Evolutionary conservation across 148 eudicot species (phyloP).

Genomic region (Chenopodium suecicum): DNA sequence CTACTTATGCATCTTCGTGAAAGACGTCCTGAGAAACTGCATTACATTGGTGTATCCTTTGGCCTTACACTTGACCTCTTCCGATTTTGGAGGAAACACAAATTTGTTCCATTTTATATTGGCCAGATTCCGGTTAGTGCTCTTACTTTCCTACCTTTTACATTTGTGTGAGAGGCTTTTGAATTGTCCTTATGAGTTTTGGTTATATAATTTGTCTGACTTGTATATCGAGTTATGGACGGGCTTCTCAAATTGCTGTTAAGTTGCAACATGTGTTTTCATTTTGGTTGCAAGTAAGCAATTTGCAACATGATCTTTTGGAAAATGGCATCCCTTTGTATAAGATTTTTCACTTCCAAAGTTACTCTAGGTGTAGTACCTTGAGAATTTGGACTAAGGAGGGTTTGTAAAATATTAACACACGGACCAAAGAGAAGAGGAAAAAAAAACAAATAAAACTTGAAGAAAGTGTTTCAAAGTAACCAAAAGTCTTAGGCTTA

Average conservation of each 20-base stretch:
- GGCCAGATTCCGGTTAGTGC: slow-evolving; percentile 72
- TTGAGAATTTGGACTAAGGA: not conserved
- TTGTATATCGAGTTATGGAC: not conserved
- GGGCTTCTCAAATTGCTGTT: not conserved
- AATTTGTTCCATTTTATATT: slow-evolving; percentile 92
- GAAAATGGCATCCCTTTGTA: not conserved
- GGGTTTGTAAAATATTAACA: not conserved
- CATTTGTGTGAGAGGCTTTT: slow-evolving; percentile 16
- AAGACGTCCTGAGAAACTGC: slow-evolving; percentile 85
- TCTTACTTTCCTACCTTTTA: slow-evolving; percentile 7
- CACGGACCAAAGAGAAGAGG: no score
- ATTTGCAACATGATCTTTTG: not conserved
- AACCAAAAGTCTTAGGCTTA: not conserved
- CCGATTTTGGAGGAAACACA: slow-evolving; percentile 87
- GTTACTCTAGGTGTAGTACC: not conserved
- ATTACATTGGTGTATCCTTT: slow-evolving; percentile 90
- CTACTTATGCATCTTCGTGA: slow-evolving; percentile 78
- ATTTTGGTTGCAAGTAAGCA: not conserved
- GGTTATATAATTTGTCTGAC: not conserved
- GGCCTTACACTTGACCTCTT: slow-evolving; percentile 93
- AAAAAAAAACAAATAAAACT: no score
- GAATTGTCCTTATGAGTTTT: not conserved
- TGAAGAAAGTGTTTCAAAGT: not conserved
- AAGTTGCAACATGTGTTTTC: not conserved
- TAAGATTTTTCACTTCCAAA: not conserved